Evolutionary conservation across 495 filamentous ascomycete genomes (phyloP).

Genomic region (Penicillium parvum): DNA sequence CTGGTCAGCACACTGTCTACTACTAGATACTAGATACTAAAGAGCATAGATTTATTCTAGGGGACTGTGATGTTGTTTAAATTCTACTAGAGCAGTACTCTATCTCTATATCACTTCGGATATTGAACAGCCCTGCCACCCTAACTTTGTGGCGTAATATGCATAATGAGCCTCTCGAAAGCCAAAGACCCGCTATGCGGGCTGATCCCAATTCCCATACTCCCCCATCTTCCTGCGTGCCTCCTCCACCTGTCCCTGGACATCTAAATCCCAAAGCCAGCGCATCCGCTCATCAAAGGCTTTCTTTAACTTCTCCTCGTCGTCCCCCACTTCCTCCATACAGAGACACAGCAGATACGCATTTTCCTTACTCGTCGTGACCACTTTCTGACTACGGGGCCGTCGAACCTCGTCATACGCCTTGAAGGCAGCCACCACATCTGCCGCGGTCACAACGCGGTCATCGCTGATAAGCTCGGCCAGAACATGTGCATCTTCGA

Average conservation of each 20-base stretch:
- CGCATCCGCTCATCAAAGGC: conserved; percentile 39
- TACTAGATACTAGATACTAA: no score
- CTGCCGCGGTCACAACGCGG: conserved; percentile 12
- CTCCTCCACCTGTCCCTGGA: conserved; percentile 26
- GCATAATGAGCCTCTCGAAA: no score
- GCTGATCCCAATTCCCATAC: no score
- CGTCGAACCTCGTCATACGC: conserved; percentile 59
- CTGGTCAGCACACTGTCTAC: no score
- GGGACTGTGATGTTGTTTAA: no score
- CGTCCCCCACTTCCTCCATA: conserved; percentile 36
- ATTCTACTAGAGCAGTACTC: no score
- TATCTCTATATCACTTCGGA: no score
- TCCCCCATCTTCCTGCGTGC: conserved; percentile 19
- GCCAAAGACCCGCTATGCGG: no score
- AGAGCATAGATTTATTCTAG: no score
- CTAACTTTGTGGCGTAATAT: no score
- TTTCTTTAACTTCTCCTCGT: conserved; percentile 40
- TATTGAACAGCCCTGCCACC: no score
- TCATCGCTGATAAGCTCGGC: conserved; percentile 49
- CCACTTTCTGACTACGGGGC: conserved; percentile 47
- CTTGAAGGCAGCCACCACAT: conserved; percentile 47
- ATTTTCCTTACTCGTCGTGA: conserved; percentile 45
- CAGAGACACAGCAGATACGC: conserved; percentile 40
- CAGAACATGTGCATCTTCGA: conserved; percentile 64
- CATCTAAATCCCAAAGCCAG: conserved; percentile 50